Evolutionary conservation across 2,329 filamentous ascomycete species (phyloP), one percentile per base, ranked within the genome.

Genomic region (Colletotrichum lupini): DNA sequence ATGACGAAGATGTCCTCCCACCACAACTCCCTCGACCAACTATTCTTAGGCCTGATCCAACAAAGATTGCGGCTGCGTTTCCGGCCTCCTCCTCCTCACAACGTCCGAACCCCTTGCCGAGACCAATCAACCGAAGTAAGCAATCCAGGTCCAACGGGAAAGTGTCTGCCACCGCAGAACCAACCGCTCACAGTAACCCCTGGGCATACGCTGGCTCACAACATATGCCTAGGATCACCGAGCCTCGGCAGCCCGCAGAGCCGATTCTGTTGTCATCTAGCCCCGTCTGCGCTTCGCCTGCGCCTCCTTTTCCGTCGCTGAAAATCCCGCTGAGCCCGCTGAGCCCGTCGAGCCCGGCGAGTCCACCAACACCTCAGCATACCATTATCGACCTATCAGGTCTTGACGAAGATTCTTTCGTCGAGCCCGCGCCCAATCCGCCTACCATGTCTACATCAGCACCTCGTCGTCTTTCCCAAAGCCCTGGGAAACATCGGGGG

Each of bases 231-330:
- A 87, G 84, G 77, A 81, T 77, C 73, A 76, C 67, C 73, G 76
- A 77, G 59, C 70, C 52, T 67, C 37, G 66, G 67, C 63, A 68
- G 65, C 72, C 70, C 68, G 76, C 77, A 77, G 81, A 86, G 77
- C 76, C 85, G 74, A 86, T 87, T 80, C 61, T 83, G 75, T 83
- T 87, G 78, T 79, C 82, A 76, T 87, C 85, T 79, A 87, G 85
- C 74, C 85, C 86, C 64, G 75, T 78, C 79, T 69, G 37, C 58
- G 32, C 79, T 75, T 81, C 83, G 75, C 78, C 81, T 80, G 67
- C 79, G 74, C 60, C 73, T 72, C 74, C 77, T 74, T 73, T 75
- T 72, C 74, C 80, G 56, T 71, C 78, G 73, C 3, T 42, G 37
- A 42, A 19, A 42, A 8, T 19, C 19, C 37, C 37, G 16, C 57